phyloP scores from a whole-genome alignment of 2,329 filamentous ascomycete species.

The Neopestalotiopsis sp. region DNA sequence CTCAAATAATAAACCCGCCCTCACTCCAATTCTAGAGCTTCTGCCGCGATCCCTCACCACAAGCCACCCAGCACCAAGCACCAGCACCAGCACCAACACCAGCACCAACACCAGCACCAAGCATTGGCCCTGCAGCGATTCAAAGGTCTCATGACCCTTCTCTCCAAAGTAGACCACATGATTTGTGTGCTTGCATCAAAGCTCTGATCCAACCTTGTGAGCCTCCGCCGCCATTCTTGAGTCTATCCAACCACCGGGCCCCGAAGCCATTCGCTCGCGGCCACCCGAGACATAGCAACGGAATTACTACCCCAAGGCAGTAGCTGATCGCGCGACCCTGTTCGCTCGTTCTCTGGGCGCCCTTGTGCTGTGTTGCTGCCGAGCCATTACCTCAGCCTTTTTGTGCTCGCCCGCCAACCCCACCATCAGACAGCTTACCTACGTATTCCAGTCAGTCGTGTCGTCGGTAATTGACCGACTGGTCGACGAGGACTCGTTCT shows the following conservation, averaged over 20 bases:
- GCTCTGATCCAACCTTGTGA: slow-evolving; percentile 10
- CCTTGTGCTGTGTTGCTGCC: neutral
- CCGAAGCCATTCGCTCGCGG: neutral
- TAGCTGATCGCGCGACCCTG: slow-evolving; percentile 5
- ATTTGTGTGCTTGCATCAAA: neutral
- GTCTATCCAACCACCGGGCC: slow-evolving; percentile 7
- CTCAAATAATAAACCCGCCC: neutral
- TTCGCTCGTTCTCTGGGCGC: neutral
- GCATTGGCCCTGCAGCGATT: slow-evolving; percentile 2
- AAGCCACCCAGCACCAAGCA: neutral
- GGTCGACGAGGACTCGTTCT: neutral
- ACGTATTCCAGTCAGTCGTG: neutral
- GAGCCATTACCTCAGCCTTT: neutral
- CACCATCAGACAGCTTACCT: neutral
- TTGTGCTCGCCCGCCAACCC: neutral
- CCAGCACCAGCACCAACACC: too few species aligned
- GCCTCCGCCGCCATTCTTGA: neutral
- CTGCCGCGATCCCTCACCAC: neutral
- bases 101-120: too few species aligned
- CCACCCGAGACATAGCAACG: slow-evolving; percentile 5
- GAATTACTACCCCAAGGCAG: slow-evolving; percentile 11
- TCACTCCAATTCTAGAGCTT: neutral
- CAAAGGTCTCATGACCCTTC: slow-evolving; percentile 4
- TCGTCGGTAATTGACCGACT: neutral
- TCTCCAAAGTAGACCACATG: slow-evolving; percentile 2